Conservation (phyloP, 2,329 filamentous ascomycete genomes). For the Sphaceloma murrayae region DNA sequence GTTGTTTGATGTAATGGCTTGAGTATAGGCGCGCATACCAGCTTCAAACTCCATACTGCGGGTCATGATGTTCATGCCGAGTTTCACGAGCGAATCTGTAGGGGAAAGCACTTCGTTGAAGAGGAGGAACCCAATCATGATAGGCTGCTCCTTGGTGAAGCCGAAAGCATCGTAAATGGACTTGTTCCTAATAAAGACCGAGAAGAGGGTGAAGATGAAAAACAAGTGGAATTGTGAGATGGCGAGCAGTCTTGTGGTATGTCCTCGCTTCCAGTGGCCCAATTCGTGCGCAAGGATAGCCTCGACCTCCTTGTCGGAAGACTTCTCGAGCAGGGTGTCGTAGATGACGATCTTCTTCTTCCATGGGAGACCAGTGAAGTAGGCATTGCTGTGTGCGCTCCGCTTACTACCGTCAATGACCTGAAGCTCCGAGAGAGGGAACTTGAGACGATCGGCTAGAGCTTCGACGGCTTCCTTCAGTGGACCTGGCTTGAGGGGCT, state of each 20-base stretch:
- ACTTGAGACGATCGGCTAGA: conserved; percentile 73
- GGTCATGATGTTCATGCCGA: conserved; percentile 91
- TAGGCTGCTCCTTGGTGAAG: conserved; percentile 71
- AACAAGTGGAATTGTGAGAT: conserved; percentile 81
- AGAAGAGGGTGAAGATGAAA: conserved; percentile 94
- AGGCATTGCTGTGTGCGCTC: conserved; percentile 80
- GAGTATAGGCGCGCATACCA: conserved; percentile 39
- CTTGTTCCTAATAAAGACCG: conserved; percentile 90
- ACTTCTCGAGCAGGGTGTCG: conserved; percentile 95
- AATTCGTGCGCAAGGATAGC: conserved; percentile 92
- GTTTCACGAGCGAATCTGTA: conserved; percentile 88
- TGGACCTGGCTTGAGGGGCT: conserved; percentile 74
- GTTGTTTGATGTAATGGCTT: conserved; percentile 6
- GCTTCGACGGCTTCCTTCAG: conserved; percentile 82
- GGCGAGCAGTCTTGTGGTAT: conserved; percentile 82
- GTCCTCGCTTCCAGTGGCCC: conserved; percentile 91
- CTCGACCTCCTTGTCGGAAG: conserved; percentile 80
- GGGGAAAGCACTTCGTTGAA: conserved; percentile 95
- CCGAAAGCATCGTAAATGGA: conserved; percentile 88
- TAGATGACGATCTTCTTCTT: conserved; percentile 99
- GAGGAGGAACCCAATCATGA: conserved; percentile 93
- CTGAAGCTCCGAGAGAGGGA: conserved; percentile 84
- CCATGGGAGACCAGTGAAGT: conserved; percentile 96
- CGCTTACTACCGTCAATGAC: conserved; percentile 91
- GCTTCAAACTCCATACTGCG: conserved; percentile 94